A percentile compares a stretch with the other conserved stretches of the same genome.
These are phyloP conservation scores for Teunomyces atbi DNA, from an alignment of 805 yeast genomes.

Conservation along the genomic window DNA sequence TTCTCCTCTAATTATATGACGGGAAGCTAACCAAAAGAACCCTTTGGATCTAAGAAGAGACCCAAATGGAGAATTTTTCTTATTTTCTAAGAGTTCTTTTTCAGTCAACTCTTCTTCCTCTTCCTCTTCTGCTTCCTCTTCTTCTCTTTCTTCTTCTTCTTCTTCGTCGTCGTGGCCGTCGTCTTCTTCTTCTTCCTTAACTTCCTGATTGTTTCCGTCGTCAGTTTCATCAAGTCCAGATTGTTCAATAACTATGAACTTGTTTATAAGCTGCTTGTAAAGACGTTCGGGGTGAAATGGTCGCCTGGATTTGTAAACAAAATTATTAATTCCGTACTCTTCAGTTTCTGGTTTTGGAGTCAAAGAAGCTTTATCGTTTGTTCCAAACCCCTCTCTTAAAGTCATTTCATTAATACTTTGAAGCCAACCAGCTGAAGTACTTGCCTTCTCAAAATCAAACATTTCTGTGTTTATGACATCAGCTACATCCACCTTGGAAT, in stretches of 20 bases:
- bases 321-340: constrained; percentile 46
- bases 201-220: constrained; percentile 12
- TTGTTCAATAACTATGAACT: constrained; percentile 29
- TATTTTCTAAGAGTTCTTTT: constrained; percentile 29
- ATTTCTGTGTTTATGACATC: constrained; percentile 36
- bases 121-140: constrained; percentile 9
- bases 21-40: constrained; percentile 45
- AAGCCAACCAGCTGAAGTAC: constrained; percentile 46
- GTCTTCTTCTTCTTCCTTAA: constrained; percentile 14
- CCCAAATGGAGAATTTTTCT: constrained; percentile 34
- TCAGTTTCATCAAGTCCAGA: constrained; percentile 9
- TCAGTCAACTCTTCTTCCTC: constrained; percentile 17
- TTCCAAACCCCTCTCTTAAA: constrained; percentile 29
- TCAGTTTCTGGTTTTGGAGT: constrained; percentile 48
- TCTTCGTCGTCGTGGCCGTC: constrained; percentile 5
- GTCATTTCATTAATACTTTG: constrained; percentile 40
- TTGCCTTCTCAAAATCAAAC: constrained; percentile 42
- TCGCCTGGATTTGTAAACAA: constrained; percentile 38
- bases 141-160: constrained; percentile 12
- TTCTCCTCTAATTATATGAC: constrained; percentile 41
- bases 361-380: constrained; percentile 11
- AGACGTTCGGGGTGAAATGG: constrained; percentile 48
- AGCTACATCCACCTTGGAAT: constrained; percentile 34
- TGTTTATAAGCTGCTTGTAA: constrained; percentile 32
- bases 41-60: constrained; percentile 43